Percentiles rank a stretch among this genome's conserved stretches.
Evolutionary conservation across 495 filamentous ascomycete species (phyloP).

Genomic region (Hyphodiscus hymeniophilus): DNA sequence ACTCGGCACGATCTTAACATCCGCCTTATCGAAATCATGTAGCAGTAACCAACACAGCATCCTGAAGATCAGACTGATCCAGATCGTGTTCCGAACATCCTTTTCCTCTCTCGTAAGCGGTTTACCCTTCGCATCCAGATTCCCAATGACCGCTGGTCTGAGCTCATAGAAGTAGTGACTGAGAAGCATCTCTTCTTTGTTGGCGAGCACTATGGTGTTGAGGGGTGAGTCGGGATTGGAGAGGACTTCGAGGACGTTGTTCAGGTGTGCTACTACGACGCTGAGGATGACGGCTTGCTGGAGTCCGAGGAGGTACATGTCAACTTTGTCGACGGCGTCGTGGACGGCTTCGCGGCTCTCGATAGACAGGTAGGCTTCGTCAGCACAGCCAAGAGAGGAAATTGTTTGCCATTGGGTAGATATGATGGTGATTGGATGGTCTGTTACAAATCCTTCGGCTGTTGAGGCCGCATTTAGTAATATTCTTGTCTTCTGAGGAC

Average conservation of each 20-base stretch:
- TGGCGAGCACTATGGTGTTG: constrained; percentile 27
- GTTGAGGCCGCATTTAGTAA: too few relatives aligned
- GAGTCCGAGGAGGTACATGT: constrained; percentile 22
- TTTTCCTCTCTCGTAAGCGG: constrained; percentile 3
- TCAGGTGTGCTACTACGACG: constrained; percentile 19
- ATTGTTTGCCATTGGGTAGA: constrained; percentile 9
- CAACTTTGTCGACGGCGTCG: constrained; percentile 26
- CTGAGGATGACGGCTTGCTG: constrained; percentile 15
- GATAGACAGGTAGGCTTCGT: constrained; percentile 18
- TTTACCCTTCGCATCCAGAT: constrained; percentile 2
- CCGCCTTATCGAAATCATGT: constrained; percentile 42
- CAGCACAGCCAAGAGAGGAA: constrained; percentile 2
- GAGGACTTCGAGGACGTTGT: constrained; percentile 15
- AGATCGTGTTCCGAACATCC: constrained; percentile 27
- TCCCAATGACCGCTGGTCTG: constrained; percentile 25
- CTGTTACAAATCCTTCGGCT: not conserved
- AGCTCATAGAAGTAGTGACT: constrained; percentile 33
- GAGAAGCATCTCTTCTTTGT: constrained; percentile 33
- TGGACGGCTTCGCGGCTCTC: constrained; percentile 30
- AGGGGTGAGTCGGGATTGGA: constrained; percentile 15
- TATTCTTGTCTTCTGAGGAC: too few relatives aligned
- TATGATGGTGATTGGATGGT: constrained; percentile 11
- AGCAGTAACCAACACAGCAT: constrained; percentile 45
- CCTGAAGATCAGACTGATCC: constrained; percentile 39
- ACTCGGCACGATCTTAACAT: constrained; percentile 38